Evolutionary conservation across 2,329 filamentous ascomycete species (phyloP), one percentile per base, ranked within the genome.

Genomic region (Monosporascus ibericus): DNA sequence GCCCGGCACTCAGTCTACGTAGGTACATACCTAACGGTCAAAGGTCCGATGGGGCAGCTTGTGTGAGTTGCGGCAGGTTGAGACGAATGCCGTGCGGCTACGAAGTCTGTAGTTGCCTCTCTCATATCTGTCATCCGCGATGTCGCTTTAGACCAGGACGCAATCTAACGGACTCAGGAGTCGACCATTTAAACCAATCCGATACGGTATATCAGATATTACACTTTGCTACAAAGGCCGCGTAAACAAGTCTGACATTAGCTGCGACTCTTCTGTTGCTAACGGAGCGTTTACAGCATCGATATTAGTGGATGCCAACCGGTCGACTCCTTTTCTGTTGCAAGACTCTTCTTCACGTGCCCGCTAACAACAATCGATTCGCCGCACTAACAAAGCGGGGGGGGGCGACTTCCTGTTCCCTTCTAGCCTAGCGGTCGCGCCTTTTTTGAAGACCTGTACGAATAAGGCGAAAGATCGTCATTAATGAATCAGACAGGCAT

Each of bases 201-300:
- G 27, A 5, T 30, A 30, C 9, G 27, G 27, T 9, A 5, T 30
- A 30, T 14, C 27, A 14, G 5, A 11, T 14, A 34, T 34, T 5
- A 34, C 30, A 34, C 9, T 34, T 34, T 11, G 9, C 17, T 39
- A 40, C 38, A 40, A 18, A 18, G 4, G 9, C 30, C 30, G 30
- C 30, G 9, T 34, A 34, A 34, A 34, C 30, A 46, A 44, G 14
- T n/a, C 22, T 6, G 20, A 15, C 14, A 46, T 25, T 27, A 46
- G 24, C 3, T 46, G 24, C 30, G 24, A 46, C 42, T 14, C n/a
- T 27, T 3, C 11, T 46, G 49, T 48, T 46, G 51, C 42, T 51
- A 52, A 53, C 52, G 54, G 55, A 59, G 58, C 58, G 57, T 60
- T 44, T 60, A 60, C 48, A 58, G 53, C 22, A 37, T 53, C 22